Conservation (phyloP, 2,329 filamentous ascomycete species). For the Colletotrichum liriopes region DNA sequence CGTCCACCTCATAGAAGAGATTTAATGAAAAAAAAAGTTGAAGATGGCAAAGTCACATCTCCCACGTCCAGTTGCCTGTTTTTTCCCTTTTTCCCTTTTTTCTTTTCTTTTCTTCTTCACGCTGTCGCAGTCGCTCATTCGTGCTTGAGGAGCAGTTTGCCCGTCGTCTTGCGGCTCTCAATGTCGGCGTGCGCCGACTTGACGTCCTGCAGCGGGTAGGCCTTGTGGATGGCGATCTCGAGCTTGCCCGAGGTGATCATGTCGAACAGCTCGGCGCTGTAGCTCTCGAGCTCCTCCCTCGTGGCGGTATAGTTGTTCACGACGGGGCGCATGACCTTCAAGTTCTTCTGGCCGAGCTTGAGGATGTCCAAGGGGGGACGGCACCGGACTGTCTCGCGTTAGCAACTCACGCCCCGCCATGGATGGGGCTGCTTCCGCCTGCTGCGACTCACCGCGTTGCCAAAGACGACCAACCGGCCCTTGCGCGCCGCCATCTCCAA, state of each 20-base stretch:
- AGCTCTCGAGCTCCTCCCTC: conserved; percentile 79
- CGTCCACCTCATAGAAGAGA: conserved; percentile 22
- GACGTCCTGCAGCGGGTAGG: conserved; percentile 83
- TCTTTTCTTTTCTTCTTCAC: not conserved
- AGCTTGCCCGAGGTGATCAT: conserved; percentile 80
- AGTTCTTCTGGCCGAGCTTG: conserved; percentile 80
- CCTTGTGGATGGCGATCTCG: conserved; percentile 81
- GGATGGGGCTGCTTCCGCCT: too few relatives aligned
- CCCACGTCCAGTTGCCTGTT: not conserved
- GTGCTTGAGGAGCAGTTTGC: conserved; percentile 84
- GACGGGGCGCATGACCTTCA: conserved; percentile 82
- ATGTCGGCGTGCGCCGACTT: conserved; percentile 83
- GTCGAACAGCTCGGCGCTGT: conserved; percentile 80
- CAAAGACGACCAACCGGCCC: conserved; percentile 84
- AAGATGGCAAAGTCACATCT: not conserved
- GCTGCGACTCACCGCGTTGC: conserved; percentile 77
- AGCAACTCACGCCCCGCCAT: conserved; percentile 1
- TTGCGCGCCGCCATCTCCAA: conserved; percentile 83
- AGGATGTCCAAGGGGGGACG: conserved; percentile 75
- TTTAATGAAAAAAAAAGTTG: conserved; percentile 24
- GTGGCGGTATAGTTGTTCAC: conserved; percentile 80
- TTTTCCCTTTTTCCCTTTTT: not conserved
- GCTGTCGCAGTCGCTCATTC: conserved; percentile 51
- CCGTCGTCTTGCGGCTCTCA: conserved; percentile 85
- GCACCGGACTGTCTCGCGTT: conserved; percentile 69